Percentiles rank a stretch among this genome's conserved stretches.
These are phyloP conservation scores for Globisporangium camurandrum DNA, from an alignment of 352 stramenopile species.

Conservation along the genomic window DNA sequence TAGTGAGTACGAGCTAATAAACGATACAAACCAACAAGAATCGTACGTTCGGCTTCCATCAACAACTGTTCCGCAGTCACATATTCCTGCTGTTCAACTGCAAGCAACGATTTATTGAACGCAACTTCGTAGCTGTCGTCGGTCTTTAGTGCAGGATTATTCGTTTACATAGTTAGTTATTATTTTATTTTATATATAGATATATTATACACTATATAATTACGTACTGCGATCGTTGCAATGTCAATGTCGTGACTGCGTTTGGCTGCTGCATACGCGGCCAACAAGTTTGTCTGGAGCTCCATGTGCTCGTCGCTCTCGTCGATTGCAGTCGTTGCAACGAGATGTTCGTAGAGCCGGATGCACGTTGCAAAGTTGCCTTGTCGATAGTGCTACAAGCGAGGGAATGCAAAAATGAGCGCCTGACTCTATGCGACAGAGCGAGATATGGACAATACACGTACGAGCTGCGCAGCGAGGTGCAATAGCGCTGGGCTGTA, in stretches of 20 bases:
- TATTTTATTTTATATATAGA: too few species aligned
- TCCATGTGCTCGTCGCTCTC: conserved; percentile 66
- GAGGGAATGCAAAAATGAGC: too few species aligned
- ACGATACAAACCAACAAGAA: not conserved
- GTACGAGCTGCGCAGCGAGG: conserved; percentile 60
- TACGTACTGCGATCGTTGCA: conserved; percentile 38
- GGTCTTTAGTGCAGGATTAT: conserved; percentile 28
- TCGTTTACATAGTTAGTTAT: too few species aligned
- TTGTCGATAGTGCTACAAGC: conserved; percentile 52
- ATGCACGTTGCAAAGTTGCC: conserved; percentile 60
- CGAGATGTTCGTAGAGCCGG: conserved; percentile 66
- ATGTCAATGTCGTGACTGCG: conserved; percentile 44
- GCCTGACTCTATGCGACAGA: not conserved
- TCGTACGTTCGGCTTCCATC: conserved; percentile 53
- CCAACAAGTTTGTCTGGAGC: conserved; percentile 71
- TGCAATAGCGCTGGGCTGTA: conserved; percentile 45
- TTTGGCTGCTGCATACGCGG: conserved; percentile 58
- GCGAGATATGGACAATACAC: not conserved
- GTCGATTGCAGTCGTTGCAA: conserved; percentile 29
- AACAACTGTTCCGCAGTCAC: conserved; percentile 35
- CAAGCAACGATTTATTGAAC: conserved; percentile 83
- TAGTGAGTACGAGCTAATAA: not conserved
- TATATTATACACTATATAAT: not conserved
- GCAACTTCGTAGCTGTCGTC: conserved; percentile 74
- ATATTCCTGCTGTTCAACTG: conserved; percentile 58